Conservation (phyloP, 163 green algal genomes). For the Botryococcus braunii region DNA sequence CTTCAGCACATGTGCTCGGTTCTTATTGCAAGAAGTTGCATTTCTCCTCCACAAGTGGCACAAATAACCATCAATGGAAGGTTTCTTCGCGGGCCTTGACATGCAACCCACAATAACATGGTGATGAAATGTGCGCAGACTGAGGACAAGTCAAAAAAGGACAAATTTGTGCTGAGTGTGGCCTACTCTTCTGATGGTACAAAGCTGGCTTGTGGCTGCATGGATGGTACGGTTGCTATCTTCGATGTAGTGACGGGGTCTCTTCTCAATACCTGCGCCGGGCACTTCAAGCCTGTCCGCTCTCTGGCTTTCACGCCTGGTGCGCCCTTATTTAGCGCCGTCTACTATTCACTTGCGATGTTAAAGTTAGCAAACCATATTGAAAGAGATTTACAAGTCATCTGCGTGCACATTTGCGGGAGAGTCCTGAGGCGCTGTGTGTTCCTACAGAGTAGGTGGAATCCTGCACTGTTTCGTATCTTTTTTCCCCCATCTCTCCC, state of each 20-base stretch:
- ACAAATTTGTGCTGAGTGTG: constrained; percentile 70
- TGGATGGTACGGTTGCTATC: constrained; percentile 72
- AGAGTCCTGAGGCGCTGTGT: too few relatives aligned
- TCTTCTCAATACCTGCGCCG: constrained; percentile 54
- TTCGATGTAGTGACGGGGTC: constrained; percentile 65
- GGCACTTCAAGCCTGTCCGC: constrained; percentile 84
- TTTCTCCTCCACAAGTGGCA: neutral
- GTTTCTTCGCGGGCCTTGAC: neutral
- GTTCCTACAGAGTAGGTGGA: too few relatives aligned
- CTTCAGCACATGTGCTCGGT: neutral
- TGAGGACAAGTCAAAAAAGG: constrained; percentile 40
- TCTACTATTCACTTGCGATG: too few relatives aligned
- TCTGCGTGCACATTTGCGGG: too few relatives aligned
- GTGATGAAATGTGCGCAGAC: constrained; percentile 1
- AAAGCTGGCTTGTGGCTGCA: constrained; percentile 58
- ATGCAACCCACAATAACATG: neutral
- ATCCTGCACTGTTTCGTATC: too few relatives aligned
- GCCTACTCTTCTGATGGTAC: constrained; percentile 69
- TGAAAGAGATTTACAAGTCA: too few relatives aligned
- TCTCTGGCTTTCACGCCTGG: constrained; percentile 75
- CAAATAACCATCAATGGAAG: neutral
- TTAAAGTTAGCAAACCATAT: too few relatives aligned
- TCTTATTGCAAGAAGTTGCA: neutral
- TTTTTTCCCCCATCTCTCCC: too few relatives aligned
- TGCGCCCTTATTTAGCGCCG: too few relatives aligned